Evolutionary conservation across 805 yeast species (phyloP), one percentile per base, ranked within the genome.

Genomic region (Blastobotrys attinorum): DNA sequence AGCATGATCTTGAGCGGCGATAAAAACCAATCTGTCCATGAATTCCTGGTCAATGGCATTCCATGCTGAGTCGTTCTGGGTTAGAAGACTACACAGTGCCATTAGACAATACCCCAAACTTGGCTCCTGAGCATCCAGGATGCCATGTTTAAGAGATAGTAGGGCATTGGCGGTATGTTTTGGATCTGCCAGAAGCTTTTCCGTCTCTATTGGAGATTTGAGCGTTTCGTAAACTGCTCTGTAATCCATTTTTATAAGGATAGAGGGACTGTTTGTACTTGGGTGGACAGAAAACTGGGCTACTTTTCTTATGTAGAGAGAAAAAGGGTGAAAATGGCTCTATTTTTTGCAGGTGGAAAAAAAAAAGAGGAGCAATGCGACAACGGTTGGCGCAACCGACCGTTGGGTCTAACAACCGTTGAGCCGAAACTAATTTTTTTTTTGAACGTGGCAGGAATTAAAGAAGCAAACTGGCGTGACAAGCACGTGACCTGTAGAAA

Each of bases 101-200:
- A 43, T 43, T 32, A 52, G 39, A 32, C 46, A 41, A 34, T 47
- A 46, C 11, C 49, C 34, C 33, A 46, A 33, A 3, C 39, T 22
- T 4, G 23, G 22, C n/a, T 49, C 56, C 31, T 41, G 29, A 18
- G 47, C 44, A 32, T 52, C 54, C 15, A 49, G 46, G 31, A 52
- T 49, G 27, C 51, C 56, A 42, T 52, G 51, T 37, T 52, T 52
- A n/a, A 52, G 38, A 13, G 51, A 43, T 17, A 52, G 40, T 27
- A 52, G 44, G 7, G 53, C 53, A 13, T 48, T 45, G 15, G 56
- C 56, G 8, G 52, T 47, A 17, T 35, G 36, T 32, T 50, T 48
- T 16, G 48, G 46, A 40, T 52, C 56, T 8, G 47, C 27, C 20
- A 52, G 38, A 13, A 52, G 45, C 39, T 31, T 40, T 42, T 51